Evolutionary conservation across 768 basidiomycete species (phyloP).

Genomic region (Psilocybe cyanescens): DNA sequence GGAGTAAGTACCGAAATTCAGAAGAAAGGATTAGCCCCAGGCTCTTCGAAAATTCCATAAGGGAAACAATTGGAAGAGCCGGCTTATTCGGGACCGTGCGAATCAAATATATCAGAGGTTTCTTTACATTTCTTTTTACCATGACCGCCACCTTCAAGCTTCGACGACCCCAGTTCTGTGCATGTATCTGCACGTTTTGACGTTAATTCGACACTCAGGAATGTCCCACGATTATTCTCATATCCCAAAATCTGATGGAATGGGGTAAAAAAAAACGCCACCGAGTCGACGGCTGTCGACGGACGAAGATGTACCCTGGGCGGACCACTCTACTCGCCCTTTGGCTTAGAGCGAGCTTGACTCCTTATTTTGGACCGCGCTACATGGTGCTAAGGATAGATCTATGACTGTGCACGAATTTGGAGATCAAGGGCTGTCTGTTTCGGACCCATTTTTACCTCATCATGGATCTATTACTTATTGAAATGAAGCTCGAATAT

Average conservation of each 20-base stretch:
- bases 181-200: too few relatives aligned
- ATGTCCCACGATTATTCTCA: not conserved
- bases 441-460: not conserved
- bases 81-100: too few relatives aligned
- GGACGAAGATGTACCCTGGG: not conserved
- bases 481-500: not conserved
- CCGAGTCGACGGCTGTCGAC: too few relatives aligned
- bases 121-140: too few relatives aligned
- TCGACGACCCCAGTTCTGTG: too few relatives aligned
- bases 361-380: not conserved
- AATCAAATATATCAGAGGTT: too few relatives aligned
- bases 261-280: not conserved
- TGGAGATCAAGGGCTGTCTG: not conserved
- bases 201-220: too few relatives aligned
- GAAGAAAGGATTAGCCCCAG: too few relatives aligned
- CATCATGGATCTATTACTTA: not conserved
- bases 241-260: not conserved
- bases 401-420: not conserved
- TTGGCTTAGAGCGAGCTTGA: slow-evolving; percentile 2
- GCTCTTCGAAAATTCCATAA: too few relatives aligned
- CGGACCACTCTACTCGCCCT: not conserved
- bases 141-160: too few relatives aligned
- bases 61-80: too few relatives aligned
- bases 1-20: too few relatives aligned
- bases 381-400: not conserved